Evolutionary conservation across 306 rosid species (phyloP), one percentile per base, ranked within the genome.

Genomic region (Ochetophila trinervis): DNA sequence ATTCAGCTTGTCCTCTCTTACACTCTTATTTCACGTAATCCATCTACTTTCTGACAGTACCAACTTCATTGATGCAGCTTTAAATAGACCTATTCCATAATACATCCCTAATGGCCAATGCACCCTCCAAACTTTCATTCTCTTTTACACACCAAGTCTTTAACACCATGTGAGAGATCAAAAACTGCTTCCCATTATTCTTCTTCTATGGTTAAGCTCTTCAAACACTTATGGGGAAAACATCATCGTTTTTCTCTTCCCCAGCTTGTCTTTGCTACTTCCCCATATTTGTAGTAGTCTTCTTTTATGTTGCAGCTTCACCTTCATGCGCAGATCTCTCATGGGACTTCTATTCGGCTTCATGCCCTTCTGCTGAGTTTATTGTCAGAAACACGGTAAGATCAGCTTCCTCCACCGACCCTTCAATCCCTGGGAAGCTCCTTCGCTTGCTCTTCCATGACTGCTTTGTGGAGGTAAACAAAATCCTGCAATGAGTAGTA

Each of bases 371-470:
- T 1, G 98, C 95, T 0, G 98, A 91, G 83, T 68, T 78, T 15
- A 58, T 87, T 20, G 82, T 91, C 49, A 75, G 86, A 76, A 76
- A 80, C 77, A 75, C 82, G 4, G 89, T 91, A 14, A 71, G 75
- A 32, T 82, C 96, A 34, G 85, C 89, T 68, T 83, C 92, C 51
- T 74, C 85, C 14, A 23, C 12, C 18, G 98, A 91, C 76, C 88
- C 95, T 30, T 68, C 98, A 34, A 37, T 89, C 60, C 96, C 98
- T 4, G 95, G 92, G 30, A 88, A 89, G 84, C 98, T 91, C 74
- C 92, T 91, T 60, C 98, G 97, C 69, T 69, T 91, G 81, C 71
- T 87, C 56, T 91, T 91, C 80, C 98, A 88, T 73, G 97, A 91
- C 70, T 91, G 97, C 80, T 91, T 88, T 32, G 97, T 88, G 34